A percentile compares a stretch with the other conserved stretches of the same genome.
Conservation (phyloP, 768 basidiomycete species). For the Mycena olivaceomarginata region DNA sequence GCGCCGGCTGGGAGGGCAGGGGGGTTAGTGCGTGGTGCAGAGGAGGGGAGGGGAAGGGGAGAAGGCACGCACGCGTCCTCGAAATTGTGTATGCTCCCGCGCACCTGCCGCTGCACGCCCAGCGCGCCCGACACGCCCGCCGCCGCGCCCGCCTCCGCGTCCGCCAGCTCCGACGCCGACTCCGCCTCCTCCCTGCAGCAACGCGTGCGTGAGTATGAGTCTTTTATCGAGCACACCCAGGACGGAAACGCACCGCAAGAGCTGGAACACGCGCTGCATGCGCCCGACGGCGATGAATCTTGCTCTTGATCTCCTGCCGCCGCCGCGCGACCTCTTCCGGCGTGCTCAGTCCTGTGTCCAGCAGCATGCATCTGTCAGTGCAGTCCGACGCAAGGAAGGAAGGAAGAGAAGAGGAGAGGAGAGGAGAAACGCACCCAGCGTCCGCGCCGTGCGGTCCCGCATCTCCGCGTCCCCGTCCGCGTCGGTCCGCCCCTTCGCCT, state of each 20-base stretch:
- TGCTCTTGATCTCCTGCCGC: slow-evolving; percentile 90
- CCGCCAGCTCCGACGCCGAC: slow-evolving; percentile 81
- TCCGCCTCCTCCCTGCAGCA: slow-evolving; percentile 84
- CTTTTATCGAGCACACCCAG: not conserved
- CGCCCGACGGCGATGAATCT: slow-evolving; percentile 95
- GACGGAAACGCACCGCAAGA: slow-evolving; percentile 80
- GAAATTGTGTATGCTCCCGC: slow-evolving; percentile 80
- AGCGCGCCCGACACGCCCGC: slow-evolving; percentile 70
- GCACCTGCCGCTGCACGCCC: slow-evolving; percentile 77
- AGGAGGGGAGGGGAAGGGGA: not conserved
- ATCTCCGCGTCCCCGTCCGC: slow-evolving; percentile 52
- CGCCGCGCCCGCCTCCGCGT: slow-evolving; percentile 51
- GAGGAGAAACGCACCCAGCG: slow-evolving; percentile 32
- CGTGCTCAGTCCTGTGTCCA: slow-evolving; percentile 47
- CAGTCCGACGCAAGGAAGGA: no score
- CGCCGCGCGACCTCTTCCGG: slow-evolving; percentile 70
- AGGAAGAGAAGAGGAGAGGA: no score
- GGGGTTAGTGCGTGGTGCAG: not conserved
- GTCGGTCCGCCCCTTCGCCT: slow-evolving; percentile 44
- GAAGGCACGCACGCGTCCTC: slow-evolving; percentile 80
- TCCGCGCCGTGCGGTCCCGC: slow-evolving; percentile 51
- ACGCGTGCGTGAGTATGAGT: not conserved
- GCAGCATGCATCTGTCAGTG: no score
- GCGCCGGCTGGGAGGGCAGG: slow-evolving; percentile 70
- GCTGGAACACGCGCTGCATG: slow-evolving; percentile 93